Evolutionary conservation across 2,329 filamentous ascomycete species (phyloP).

Genomic region (Calonectria pauciramosa): DNA sequence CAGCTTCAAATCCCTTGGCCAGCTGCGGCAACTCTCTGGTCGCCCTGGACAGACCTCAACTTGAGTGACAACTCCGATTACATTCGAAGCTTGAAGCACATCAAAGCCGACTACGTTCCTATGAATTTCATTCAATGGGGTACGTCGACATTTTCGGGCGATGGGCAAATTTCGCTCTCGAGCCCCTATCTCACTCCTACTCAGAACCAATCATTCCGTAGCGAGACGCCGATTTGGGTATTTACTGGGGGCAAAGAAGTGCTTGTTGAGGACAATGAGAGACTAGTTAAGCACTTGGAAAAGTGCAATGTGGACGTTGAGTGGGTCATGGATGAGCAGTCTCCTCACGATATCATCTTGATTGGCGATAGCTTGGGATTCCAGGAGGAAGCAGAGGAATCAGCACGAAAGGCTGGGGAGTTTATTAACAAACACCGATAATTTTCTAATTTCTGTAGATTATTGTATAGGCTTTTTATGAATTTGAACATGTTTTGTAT

Average conservation of each 20-base stretch:
- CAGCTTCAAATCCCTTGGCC: not conserved
- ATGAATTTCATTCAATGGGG: not conserved
- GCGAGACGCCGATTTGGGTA: not conserved
- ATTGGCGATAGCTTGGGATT: not conserved
- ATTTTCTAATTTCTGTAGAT: no score
- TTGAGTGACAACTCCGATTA: not conserved
- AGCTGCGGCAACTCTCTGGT: not conserved
- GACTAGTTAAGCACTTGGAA: not conserved
- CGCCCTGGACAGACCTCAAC: not conserved
- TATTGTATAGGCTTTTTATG: not conserved
- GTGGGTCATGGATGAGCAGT: not conserved
- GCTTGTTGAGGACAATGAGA: not conserved
- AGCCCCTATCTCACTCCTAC: not conserved
- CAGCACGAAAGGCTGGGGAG: not conserved
- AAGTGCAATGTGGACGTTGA: not conserved
- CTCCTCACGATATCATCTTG: constrained; percentile 5
- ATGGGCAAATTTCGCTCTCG: not conserved
- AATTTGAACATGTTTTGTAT: not conserved
- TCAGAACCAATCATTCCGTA: not conserved
- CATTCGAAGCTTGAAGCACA: not conserved
- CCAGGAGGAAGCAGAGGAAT: not conserved
- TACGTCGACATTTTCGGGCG: not conserved
- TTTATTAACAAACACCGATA: not conserved
- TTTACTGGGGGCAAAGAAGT: not conserved
- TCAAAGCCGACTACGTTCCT: not conserved